phyloP scores from a whole-genome alignment of 2,329 filamentous ascomycete species.

The Graphilbum ipis-grandicollis region DNA sequence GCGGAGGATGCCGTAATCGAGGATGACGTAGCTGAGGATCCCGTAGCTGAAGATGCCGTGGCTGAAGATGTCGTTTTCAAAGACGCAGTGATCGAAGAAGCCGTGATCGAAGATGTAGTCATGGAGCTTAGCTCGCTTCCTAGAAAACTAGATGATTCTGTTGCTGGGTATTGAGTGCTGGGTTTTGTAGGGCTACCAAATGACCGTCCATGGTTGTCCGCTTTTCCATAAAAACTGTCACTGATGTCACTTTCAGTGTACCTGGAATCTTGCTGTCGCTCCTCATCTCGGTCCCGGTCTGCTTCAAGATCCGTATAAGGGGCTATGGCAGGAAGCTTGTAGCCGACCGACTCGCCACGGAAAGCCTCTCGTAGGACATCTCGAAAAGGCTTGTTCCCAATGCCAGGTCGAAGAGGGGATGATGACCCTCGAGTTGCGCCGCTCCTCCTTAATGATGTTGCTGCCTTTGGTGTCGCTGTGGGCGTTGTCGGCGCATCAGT shows the following conservation, averaged over 20 bases:
- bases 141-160: constrained; percentile 7
- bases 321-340: constrained; percentile 20
- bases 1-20: no score
- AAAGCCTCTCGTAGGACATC: constrained; percentile 45
- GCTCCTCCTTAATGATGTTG: constrained; percentile 31
- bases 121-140: constrained; percentile 7
- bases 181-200: constrained; percentile 15
- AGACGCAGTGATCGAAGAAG: no score
- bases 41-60: no score
- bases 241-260: constrained; percentile 9
- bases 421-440: constrained; percentile 33
- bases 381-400: constrained; percentile 31
- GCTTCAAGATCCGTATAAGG: constrained; percentile 26
- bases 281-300: constrained; percentile 3
- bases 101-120: not conserved
- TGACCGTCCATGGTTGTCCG: constrained; percentile 13
- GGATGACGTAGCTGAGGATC: constrained; percentile 10
- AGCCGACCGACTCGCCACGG: constrained; percentile 37
- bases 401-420: constrained; percentile 27
- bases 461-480: constrained; percentile 8
- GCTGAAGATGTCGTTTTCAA: constrained; percentile 10
- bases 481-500: constrained; percentile 16
- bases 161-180: constrained; percentile 10
- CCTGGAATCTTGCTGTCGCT: not conserved
- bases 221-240: constrained; percentile 9